Base-by-base conservation (phyloP, 768 basidiomycete genomes). In the Hydnum rufescens region DNA sequence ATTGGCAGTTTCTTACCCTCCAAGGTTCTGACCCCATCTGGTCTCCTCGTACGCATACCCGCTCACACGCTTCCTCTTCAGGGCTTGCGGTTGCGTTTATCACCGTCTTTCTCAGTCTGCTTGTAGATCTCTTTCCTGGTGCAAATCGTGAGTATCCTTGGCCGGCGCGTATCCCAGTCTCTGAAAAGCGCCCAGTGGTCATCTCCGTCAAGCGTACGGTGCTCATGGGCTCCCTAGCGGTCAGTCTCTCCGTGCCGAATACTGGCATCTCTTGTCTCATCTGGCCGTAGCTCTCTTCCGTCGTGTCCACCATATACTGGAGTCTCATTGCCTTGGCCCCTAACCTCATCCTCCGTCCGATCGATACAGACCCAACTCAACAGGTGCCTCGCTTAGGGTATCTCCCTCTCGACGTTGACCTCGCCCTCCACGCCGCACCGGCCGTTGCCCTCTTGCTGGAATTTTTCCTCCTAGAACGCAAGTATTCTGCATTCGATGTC, bases 1-100 rank as follows among this genome's bases (percentile, higher is more conserved):
- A 77, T 57, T 72, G 71, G 46, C 79, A 80, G 61, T 88, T 74
- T 60, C 66, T 88, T 51, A 89, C 86, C 0, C 81, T 86, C 57
- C 76, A 83, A 64, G 82, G 81, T 83, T 78, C 55, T 19, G 71
- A 60, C 4, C 32, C 32, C 16, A 13, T 32, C 8, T 13, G 19
- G 48, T 36, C n/a, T 31, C n/a, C 26, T 22, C 8, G 0, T 39
- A 22, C 36, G 36, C 36, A 13, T 22, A 22, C 13, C 36, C 36
- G 13, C 13, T 13, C 13, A 13, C 13, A 39, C 22, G 36, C 22
- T 13, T 39, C 13, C 36, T 13, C 22, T 39, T 39, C 22, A 13
- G 5, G 22, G 22, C 28, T 5, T 23, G 26, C 30, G 13, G 26
- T 18, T 5, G 25, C 36, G 30, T 44, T 19, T 30, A 4, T 34